A percentile compares a stretch with the other conserved stretches of the same genome.
Evolutionary conservation across 345 rosid genomes (phyloP).

Genomic region (Kernera saxatilis): DNA sequence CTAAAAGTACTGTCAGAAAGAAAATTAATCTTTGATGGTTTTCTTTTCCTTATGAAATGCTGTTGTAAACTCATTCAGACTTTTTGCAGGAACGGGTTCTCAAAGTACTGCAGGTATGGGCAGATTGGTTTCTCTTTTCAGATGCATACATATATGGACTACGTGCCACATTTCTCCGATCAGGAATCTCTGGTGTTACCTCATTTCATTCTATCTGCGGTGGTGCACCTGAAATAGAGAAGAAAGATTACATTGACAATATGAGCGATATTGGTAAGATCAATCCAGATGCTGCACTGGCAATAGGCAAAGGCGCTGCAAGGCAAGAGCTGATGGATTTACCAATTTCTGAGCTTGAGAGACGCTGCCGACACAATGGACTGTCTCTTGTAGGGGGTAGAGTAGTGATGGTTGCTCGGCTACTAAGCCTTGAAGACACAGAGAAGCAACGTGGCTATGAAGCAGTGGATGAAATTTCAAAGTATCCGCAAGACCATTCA

Average conservation of each 20-base stretch:
- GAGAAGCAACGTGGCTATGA: conserved; percentile 89
- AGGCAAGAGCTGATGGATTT: conserved; percentile 81
- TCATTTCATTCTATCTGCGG: conserved; percentile 84
- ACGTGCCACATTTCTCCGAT: conserved; percentile 89
- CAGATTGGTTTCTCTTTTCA: conserved; percentile 98
- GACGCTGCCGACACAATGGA: conserved; percentile 97
- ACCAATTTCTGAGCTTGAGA: conserved; percentile 85
- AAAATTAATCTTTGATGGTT: not conserved
- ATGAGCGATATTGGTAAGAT: conserved; percentile 39
- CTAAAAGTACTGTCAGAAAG: conserved; percentile 55
- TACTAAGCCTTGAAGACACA: conserved; percentile 91
- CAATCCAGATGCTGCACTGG: conserved; percentile 86
- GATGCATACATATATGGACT: conserved; percentile 96
- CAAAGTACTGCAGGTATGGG: conserved; percentile 98
- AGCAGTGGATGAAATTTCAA: conserved; percentile 66
- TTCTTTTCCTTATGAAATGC: not conserved
- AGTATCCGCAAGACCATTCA: conserved; percentile 49
- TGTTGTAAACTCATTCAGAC: conserved; percentile 7
- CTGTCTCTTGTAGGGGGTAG: conserved; percentile 97
- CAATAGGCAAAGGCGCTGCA: conserved; percentile 96
- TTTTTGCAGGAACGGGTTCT: conserved; percentile 81
- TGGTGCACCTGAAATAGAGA: conserved; percentile 82
- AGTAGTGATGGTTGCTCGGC: conserved; percentile 90
- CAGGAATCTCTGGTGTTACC: conserved; percentile 79
- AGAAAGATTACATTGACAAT: conserved; percentile 46